Evolutionary conservation across 1,284 basidiomycete species (phyloP).

Genomic region (Cystobasidium sp.): DNA sequence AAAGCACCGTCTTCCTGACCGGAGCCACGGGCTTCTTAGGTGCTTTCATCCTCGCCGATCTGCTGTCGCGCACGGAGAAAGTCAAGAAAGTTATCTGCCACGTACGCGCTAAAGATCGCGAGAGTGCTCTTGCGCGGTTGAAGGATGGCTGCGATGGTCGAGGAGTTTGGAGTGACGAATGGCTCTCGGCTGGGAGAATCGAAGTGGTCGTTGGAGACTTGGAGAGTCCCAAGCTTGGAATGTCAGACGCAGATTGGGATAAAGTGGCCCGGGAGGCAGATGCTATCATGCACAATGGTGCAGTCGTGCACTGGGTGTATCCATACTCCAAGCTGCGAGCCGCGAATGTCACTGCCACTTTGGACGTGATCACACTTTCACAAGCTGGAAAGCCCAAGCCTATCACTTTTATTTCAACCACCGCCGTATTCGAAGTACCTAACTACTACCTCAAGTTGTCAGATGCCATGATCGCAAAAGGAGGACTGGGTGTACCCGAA

Average conservation of each 20-base stretch:
- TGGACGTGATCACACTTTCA: conserved; percentile 75
- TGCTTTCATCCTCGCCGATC: conserved; percentile 84
- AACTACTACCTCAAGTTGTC: conserved; percentile 91
- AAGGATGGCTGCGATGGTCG: conserved; percentile 78
- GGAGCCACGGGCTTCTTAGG: conserved; percentile 98
- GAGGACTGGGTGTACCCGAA: conserved; percentile 76
- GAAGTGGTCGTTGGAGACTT: conserved; percentile 91
- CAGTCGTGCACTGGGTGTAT: conserved; percentile 98
- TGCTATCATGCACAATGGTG: conserved; percentile 91
- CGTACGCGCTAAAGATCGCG: conserved; percentile 72
- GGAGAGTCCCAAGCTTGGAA: conserved; percentile 74
- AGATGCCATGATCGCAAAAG: conserved; percentile 66
- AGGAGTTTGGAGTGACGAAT: conserved; percentile 90
- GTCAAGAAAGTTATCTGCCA: conserved; percentile 90
- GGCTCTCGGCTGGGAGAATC: conserved; percentile 72
- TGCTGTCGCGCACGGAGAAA: conserved; percentile 67
- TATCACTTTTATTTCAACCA: conserved; percentile 91
- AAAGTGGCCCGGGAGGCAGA: conserved; percentile 76
- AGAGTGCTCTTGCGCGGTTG: conserved; percentile 73
- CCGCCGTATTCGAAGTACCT: conserved; percentile 82
- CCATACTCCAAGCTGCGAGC: conserved; percentile 91
- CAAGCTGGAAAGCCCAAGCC: conserved; percentile 66
- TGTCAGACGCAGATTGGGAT: conserved; percentile 70
- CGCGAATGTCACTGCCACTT: conserved; percentile 87
- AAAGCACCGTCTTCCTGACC: conserved; percentile 83